Evolutionary conservation across 2,329 filamentous ascomycete species (phyloP), one percentile per base, ranked within the genome.

Genomic region (Sporothrix dimorphospora): DNA sequence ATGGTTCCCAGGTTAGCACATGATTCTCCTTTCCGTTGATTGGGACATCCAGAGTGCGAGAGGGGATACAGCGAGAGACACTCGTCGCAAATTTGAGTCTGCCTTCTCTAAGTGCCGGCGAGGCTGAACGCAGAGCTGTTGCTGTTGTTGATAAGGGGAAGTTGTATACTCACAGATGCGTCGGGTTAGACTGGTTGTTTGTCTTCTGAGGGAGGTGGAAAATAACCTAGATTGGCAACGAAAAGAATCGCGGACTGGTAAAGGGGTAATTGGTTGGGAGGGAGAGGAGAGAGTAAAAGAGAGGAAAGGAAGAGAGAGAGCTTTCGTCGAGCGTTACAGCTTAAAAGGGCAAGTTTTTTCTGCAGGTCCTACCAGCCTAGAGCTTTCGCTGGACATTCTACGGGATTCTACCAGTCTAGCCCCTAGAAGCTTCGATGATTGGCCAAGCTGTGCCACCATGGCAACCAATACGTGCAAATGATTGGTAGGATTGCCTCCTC

Each of bases 361-460:
- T 66, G 69, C 76, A 75, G 76, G 40, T 59, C 57, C 59, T 53
- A 55, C 34, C 61, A 71, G 70, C 67, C 73, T 75, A 76, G 76
- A 78, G 78, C 76, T 75, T 73, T 74, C 77, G 72, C 68, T 73
- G 72, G 74, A 77, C 75, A 75, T 80, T 80, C 79, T 73, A 80
- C 75, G 77, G 75, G 78, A 77, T 80, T 80, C 79, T 78, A 80
- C 79, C 77, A 73, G 69, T 65, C 75, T 78, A 76, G 75, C 73
- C 74, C 51, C 76, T 74, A 73, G 71, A 72, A 61, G 70, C 71
- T 76, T 75, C 76, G 75, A 69, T 79, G 73, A 76, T 77, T 76
- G 72, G 76, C 68, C 68, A 57, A 47, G 53, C 49, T 19, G 51
- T 42, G 68, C 71, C 74, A 69, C 72, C 73, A 74, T 70, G 70